Evolutionary conservation across 176 grass and related monocot species (phyloP), one percentile per base, ranked within the genome.

Genomic region (Rhynchospora pubera): DNA sequence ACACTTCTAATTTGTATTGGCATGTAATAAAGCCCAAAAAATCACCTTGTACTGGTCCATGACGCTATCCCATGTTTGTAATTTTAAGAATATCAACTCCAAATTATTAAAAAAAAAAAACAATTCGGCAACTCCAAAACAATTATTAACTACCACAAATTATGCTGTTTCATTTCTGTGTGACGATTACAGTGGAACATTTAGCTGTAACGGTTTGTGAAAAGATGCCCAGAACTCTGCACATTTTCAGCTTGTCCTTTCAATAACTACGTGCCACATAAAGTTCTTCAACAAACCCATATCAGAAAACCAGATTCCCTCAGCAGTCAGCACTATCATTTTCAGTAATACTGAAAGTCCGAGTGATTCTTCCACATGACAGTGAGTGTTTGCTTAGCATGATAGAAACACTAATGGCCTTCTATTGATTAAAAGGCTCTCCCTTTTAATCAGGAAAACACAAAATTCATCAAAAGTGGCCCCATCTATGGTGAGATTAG

Each of bases 401-500:
- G 34, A 39, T 4, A 39, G 34, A 39, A 39, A 39, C 34, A 39
- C 34, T 39, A 5, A 39, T 39, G 34, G 4, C 34, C 34, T 5
- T 39, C 2, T 39, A 39, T 39, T 39, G 34, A 39, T 39, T 4
- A 39, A 39, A 71, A 48, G 21, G 39, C n/a, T 48, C 68, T 22
- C 46, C 5, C 19, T 5, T 50, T 24, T 48, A 23, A 50, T 24
- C 69, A 48, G 46, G 11, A 9, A 30, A 28, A 45, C 47, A 28
- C 71, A 53, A 52, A 75, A 75, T 14, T 62, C 57, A 60, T 46
- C 13, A 43, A 80, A 80, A 62, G 16, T 75, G 71, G 71, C 71
- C 52, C 19, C 47, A 30, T 30, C 21, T 11, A 23, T 80, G 77
- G 77, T 56, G 77, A 80, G 9, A 80, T 61, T 60, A 44, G 77